Percentiles rank a stretch among this genome's conserved stretches.
Evolutionary conservation across 345 rosid genomes (phyloP).

Genomic region (Aurinia saxatilis): DNA sequence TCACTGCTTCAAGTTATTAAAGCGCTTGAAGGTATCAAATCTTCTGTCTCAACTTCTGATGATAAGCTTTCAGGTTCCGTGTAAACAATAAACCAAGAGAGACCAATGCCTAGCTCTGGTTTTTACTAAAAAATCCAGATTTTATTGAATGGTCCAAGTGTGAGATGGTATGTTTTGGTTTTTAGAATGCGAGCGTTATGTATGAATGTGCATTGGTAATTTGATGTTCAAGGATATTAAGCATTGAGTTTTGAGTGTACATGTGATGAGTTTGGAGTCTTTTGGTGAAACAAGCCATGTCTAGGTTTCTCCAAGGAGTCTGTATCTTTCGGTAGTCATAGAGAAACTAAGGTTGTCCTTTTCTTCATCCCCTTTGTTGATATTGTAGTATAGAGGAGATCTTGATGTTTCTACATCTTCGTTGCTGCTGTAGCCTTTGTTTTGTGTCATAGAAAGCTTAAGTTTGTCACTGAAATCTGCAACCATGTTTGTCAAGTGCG

Average conservation of each 20-base stretch:
- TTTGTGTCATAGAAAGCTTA: slow-evolving; percentile 40
- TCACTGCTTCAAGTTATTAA: slow-evolving; percentile 57
- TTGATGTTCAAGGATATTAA: neutral
- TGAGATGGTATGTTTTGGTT: slow-evolving; percentile 11
- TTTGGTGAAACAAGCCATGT: slow-evolving; percentile 3
- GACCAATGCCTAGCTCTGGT: neutral
- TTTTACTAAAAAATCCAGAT: neutral
- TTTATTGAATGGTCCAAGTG: slow-evolving; percentile 9
- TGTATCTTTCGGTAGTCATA: slow-evolving; percentile 16
- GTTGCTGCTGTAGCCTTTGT: slow-evolving; percentile 65
- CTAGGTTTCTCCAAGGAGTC: slow-evolving; percentile 23
- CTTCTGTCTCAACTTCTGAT: slow-evolving; percentile 6
- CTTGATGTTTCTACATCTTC: slow-evolving; percentile 47
- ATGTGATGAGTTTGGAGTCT: slow-evolving; percentile 8
- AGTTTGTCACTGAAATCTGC: slow-evolving; percentile 42
- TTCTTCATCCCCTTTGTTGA: slow-evolving; percentile 16
- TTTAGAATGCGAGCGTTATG: slow-evolving; percentile 15
- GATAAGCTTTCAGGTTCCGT: too few species aligned
- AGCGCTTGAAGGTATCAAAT: slow-evolving; percentile 44
- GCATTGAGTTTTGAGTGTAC: slow-evolving; percentile 1
- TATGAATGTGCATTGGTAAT: slow-evolving; percentile 12
- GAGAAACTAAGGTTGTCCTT: neutral
- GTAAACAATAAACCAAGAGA: slow-evolving; percentile 19
- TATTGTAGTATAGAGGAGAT: slow-evolving; percentile 10
- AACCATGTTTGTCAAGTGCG: slow-evolving; percentile 54